These are phyloP conservation scores for Luvunga scandens DNA, from an alignment of 345 rosid species.

Conservation along the genomic window DNA sequence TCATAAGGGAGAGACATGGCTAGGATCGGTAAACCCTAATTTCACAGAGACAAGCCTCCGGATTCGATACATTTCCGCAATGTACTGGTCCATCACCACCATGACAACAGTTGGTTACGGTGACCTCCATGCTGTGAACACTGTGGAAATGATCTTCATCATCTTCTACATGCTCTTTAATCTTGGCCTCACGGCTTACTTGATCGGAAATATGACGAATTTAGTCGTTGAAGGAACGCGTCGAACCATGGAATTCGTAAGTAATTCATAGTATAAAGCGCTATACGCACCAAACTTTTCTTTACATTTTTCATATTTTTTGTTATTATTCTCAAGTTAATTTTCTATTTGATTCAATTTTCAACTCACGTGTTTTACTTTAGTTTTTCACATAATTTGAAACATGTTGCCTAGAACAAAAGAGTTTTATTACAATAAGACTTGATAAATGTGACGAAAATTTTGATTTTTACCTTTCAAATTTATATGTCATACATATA, in stretches of 20 bases:
- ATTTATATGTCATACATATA: too few species aligned
- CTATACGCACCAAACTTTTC: too few species aligned
- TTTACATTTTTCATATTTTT: too few species aligned
- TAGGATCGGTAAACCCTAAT: conserved; percentile 62
- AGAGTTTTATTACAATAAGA: too few species aligned
- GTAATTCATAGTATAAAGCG: conserved; percentile 9
- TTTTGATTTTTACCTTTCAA: too few species aligned
- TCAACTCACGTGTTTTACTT: too few species aligned
- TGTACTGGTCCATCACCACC: conserved; percentile 96
- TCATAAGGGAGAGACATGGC: conserved; percentile 74
- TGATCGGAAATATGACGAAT: conserved; percentile 96
- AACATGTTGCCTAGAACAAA: too few species aligned
- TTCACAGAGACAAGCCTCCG: conserved; percentile 67
- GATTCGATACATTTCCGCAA: conserved; percentile 68
- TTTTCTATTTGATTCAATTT: too few species aligned
- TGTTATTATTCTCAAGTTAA: too few species aligned
- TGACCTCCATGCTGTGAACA: conserved; percentile 86
- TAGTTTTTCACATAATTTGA: too few species aligned
- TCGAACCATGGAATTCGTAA: conserved; percentile 94
- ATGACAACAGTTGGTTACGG: conserved; percentile 98
- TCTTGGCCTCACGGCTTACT: conserved; percentile 84
- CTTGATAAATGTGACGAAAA: too few species aligned
- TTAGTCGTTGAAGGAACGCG: conserved; percentile 94
- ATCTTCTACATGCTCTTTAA: conserved; percentile 88
- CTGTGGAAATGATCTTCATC: conserved; percentile 74